Evolutionary conservation across 129 eudicot genomes (phyloP).

Genomic region (Ambrosia trifida): DNA sequence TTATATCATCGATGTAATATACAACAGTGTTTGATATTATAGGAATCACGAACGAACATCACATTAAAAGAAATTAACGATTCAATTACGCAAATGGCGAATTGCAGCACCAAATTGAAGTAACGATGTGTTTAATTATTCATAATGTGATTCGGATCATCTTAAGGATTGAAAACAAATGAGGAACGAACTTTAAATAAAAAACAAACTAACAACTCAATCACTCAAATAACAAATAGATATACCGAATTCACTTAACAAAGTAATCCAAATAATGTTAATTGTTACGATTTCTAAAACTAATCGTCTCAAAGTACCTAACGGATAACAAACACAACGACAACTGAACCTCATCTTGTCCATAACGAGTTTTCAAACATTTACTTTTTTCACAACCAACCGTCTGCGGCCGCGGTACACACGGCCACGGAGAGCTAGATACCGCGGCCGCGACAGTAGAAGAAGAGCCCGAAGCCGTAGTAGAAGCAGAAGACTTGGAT

Average conservation of each 20-base stretch:
- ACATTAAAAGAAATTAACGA: no score
- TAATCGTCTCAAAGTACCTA: slow-evolving; percentile 62
- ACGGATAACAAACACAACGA: slow-evolving; percentile 62
- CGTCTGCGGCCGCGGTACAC: slow-evolving; percentile 33
- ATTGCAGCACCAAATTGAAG: no score
- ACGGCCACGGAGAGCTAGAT: slow-evolving; percentile 37
- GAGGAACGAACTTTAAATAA: slow-evolving; percentile 7
- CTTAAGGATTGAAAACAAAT: background rate
- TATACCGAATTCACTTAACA: background rate
- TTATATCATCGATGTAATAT: no score
- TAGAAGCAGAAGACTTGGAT: slow-evolving; percentile 28
- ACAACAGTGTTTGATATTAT: no score
- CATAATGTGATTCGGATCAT: background rate
- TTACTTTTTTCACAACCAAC: slow-evolving; percentile 9
- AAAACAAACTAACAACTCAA: background rate
- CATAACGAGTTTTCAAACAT: slow-evolving; percentile 45
- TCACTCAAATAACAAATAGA: background rate
- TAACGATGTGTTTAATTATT: no score
- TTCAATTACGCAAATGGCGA: no score
- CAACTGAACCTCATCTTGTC: slow-evolving; percentile 68
- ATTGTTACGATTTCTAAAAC: slow-evolving; percentile 30
- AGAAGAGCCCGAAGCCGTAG: slow-evolving; percentile 1
- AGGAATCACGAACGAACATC: no score
- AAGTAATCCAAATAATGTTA: background rate
- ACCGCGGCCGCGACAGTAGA: slow-evolving; percentile 19